These are phyloP conservation scores for Aspergillus wentii DNA, from an alignment of 495 filamentous ascomycete species.

Conservation along the genomic window DNA sequence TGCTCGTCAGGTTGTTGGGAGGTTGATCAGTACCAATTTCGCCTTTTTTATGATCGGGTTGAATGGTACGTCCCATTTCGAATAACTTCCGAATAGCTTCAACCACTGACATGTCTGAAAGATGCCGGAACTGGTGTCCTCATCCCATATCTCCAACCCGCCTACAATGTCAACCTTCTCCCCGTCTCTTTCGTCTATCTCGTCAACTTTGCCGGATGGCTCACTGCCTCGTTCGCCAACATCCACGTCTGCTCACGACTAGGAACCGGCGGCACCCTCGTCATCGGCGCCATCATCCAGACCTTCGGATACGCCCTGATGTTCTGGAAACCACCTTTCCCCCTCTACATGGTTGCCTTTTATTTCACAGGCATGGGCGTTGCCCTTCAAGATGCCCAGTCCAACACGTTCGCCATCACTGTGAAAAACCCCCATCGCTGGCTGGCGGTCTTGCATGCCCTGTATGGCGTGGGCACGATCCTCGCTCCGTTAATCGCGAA, in stretches of 20 bases:
- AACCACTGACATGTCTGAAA: no score
- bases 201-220: slow-evolving; percentile 42
- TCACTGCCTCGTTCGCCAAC: slow-evolving; percentile 42
- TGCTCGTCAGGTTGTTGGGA: slow-evolving; percentile 19
- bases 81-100: neutral
- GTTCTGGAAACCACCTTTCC: slow-evolving; percentile 44
- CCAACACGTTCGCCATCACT: slow-evolving; percentile 46
- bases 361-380: slow-evolving; percentile 44
- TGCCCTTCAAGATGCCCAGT: slow-evolving; percentile 49
- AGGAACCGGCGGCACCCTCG: slow-evolving; percentile 41
- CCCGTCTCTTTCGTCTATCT: slow-evolving; percentile 44
- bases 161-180: slow-evolving; percentile 40
- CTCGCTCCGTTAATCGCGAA: slow-evolving; percentile 47
- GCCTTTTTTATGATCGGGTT: slow-evolving; percentile 50
- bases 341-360: slow-evolving; percentile 42
- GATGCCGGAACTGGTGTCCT: slow-evolving; percentile 48
- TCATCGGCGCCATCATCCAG: slow-evolving; percentile 44
- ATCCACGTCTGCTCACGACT: slow-evolving; percentile 39
- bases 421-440: slow-evolving; percentile 46
- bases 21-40: slow-evolving; percentile 44
- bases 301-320: slow-evolving; percentile 40
- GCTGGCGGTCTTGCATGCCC: slow-evolving; percentile 53
- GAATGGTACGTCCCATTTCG: slow-evolving; percentile 25
- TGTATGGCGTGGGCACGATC: slow-evolving; percentile 49
- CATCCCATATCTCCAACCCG: slow-evolving; percentile 47